Evolutionary conservation across 192 early-diverging fungal genomes (phyloP), one percentile per base, ranked within the genome.

Genomic region (Chytriomyces hyalinus): DNA sequence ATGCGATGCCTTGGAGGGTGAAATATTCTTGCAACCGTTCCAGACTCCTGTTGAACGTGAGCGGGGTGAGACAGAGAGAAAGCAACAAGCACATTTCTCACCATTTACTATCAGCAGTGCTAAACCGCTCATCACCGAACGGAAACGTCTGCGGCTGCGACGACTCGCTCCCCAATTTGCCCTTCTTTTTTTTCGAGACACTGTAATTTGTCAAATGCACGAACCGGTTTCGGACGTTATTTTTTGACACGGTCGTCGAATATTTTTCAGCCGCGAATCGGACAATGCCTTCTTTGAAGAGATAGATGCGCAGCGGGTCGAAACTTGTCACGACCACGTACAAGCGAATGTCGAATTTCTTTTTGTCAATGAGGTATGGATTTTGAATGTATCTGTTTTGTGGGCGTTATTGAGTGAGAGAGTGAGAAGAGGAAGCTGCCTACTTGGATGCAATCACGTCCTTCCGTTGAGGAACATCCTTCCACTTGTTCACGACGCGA

Each of bases 151-250:
- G 50, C 4, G 22, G 57, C 22, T 60, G 59, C 28, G 10, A 62
- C 36, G 8, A n/a, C 6, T n/a, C 13, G 13, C 11, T 65, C 63
- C 8, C 10, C 50, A 45, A 4, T 22, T 43, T 49, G 4, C 10
- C 62, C 48, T 80, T 76, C 26, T 76, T 71, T 60, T 85, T 84
- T 50, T 80, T 79, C 24, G 66, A 78, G 51, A 88, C 73, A 69
- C 77, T 80, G 75, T 84, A 85, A 61, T 88, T 88, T 13, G 87
- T 88, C 17, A 88, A 61, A 59, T 88, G 87, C 20, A 70, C 71
- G 72, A 72, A 87, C 10, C 82, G 6, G 78, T 88, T 86, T 26
- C 66, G 6, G 17, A 84, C 51, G 15, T 17, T 46, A 10, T 80
- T 70, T 10, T 26, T n/a, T 3, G 53, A 48, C 6, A 63, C 36